Conservation (phyloP, 2,329 filamentous ascomycete species). For the Colletotrichum graminicola region DNA sequence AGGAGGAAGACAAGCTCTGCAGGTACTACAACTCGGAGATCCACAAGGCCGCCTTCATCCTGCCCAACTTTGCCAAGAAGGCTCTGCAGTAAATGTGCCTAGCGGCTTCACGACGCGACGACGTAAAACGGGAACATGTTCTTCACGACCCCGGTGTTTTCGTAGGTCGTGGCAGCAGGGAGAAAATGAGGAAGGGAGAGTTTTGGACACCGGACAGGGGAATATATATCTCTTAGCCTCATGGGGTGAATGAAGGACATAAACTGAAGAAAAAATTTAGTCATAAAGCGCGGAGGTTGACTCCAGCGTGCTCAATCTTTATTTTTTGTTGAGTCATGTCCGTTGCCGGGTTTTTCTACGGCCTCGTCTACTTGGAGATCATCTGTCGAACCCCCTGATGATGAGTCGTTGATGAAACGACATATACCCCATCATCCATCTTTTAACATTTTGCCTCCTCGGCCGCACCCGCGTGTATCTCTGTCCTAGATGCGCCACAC, state of each 20-base stretch:
- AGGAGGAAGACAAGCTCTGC: constrained; percentile 94
- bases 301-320: constrained; percentile 28
- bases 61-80: constrained; percentile 94
- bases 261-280: constrained; percentile 19
- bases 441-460: neutral
- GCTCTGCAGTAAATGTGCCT: constrained; percentile 64
- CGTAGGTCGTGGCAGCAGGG: neutral
- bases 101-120: neutral
- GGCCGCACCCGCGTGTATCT: neutral
- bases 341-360: neutral
- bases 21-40: constrained; percentile 98
- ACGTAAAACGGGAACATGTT: neutral
- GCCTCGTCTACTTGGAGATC: neutral
- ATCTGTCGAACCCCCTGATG: neutral
- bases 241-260: constrained; percentile 11
- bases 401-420: neutral
- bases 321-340: constrained; percentile 21
- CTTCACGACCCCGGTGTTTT: constrained; percentile 9
- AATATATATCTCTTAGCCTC: neutral
- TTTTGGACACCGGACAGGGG: neutral
- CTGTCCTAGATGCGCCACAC: neutral
- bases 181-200: neutral
- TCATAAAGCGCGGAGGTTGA: constrained; percentile 17
- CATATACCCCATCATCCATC: neutral
- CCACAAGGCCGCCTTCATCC: constrained; percentile 92